phyloP scores from a whole-genome alignment of 371 early-diverging fungal genomes.

The Apophysomyces sp. region DNA sequence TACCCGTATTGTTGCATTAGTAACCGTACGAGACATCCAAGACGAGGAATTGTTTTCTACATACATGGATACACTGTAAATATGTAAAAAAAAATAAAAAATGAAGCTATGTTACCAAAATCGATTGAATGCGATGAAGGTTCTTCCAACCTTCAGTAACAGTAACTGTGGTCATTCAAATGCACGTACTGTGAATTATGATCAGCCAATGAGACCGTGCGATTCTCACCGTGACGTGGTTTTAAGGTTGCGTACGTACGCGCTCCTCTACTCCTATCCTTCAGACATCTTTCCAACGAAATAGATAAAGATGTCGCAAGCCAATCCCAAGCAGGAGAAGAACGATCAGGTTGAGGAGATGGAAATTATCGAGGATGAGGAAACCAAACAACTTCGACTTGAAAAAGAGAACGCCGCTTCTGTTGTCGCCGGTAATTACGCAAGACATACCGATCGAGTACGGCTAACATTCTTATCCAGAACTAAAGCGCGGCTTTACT shows the following conservation, averaged over 20 bases:
- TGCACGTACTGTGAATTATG: no score
- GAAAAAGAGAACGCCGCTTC: constrained; percentile 39
- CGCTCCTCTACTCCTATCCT: not conserved
- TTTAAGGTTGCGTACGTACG: not conserved
- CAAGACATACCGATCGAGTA: not conserved
- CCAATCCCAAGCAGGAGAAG: constrained; percentile 27
- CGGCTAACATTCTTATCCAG: constrained; percentile 36
- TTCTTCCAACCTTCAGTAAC: no score
- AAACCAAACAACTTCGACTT: constrained; percentile 37
- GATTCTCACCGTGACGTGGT: not conserved
- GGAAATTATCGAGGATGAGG: constrained; percentile 48
- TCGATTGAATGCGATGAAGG: no score
- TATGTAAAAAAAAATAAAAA: not conserved
- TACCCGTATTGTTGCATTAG: constrained; percentile 38
- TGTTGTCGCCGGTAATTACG: constrained; percentile 20
- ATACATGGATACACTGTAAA: constrained; percentile 43
- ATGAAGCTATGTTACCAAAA: no score
- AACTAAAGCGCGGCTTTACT: constrained; percentile 79
- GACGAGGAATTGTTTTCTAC: constrained; percentile 55
- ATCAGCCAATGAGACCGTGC: no score
- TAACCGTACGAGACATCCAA: constrained; percentile 38
- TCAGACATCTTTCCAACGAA: not conserved
- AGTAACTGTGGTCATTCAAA: no score
- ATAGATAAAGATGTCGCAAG: constrained; percentile 13
- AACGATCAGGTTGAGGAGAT: constrained; percentile 32